Evolutionary conservation across 2,329 filamentous ascomycete genomes (phyloP), one percentile per base, ranked within the genome.

Genomic region (Colletotrichum nymphaeae): DNA sequence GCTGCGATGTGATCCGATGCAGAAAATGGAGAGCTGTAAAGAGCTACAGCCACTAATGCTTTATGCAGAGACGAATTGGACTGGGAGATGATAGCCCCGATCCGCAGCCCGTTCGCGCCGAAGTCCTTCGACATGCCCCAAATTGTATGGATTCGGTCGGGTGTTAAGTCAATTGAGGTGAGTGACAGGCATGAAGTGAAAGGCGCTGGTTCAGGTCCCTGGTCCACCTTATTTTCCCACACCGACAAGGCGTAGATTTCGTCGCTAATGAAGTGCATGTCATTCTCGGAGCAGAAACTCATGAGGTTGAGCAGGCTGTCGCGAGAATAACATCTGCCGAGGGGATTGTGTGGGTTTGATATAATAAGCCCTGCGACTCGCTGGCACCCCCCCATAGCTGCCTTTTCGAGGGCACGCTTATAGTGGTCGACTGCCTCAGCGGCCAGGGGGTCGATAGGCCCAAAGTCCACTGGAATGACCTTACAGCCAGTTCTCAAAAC

Each of bases 171-270:
- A n/a, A 6, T 35, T 7, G 35, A n/a, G 26, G 78, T 76, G 22
- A 85, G 81, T 0, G 83, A 82, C 5, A 85, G 75, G 1, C 78
- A 76, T 1, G 83, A 85, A 11, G 78, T 79, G 70, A 86, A 86
- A 12, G 35, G 35, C 35, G 11, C 35, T 37, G 11, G 35, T 14
- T 37, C 9, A 14, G 1, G 12, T 5, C 11, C 35, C 4, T 14
- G 35, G 19, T 22, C 19, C 46, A n/a, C 46, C 22, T 22, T 11
- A 1, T 19, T 74, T 0, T 26, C 56, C 30, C 30, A 90, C 0
- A 86, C 82, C 1, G 87, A 88, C 49, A 87, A 81, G 14, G 86
- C 89, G 76, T 91, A 91, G 52, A 91, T 87, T 76, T 91, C 89
- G 77, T 91, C 89, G 74, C 86, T 87, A 76, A 91, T 84, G 59